Evolutionary conservation across 202 grass and related monocot species (phyloP).

Genomic region (Elaeis oleifera): DNA sequence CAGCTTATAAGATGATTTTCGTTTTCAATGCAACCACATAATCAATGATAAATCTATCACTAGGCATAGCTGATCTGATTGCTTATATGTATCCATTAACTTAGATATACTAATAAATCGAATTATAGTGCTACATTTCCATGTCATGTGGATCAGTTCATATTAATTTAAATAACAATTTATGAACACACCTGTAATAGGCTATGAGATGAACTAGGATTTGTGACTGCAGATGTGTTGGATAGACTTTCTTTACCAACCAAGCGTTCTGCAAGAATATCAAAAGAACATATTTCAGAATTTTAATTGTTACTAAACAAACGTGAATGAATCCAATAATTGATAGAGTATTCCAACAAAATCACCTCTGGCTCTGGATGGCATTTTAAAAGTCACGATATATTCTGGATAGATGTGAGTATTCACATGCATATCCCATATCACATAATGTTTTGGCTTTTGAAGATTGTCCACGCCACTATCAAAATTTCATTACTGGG

Average conservation of each 20-base stretch:
- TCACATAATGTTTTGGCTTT: constrained; percentile 84
- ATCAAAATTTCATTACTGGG: constrained; percentile 72
- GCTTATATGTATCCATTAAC: too few relatives aligned
- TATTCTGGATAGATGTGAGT: constrained; percentile 87
- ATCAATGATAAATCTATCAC: too few relatives aligned
- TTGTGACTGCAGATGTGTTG: constrained; percentile 55
- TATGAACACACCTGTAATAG: constrained; percentile 52
- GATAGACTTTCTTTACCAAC: constrained; percentile 43
- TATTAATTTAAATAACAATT: neutral
- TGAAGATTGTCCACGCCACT: constrained; percentile 88
- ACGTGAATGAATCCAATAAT: too few relatives aligned
- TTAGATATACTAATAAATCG: constrained; percentile 20
- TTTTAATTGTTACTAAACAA: neutral
- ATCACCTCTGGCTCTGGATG: constrained; percentile 71
- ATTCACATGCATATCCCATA: constrained; percentile 90
- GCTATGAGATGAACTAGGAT: constrained; percentile 43
- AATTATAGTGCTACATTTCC: constrained; percentile 27
- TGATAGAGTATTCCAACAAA: neutral
- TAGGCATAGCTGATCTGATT: too few relatives aligned
- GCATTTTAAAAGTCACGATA: constrained; percentile 70
- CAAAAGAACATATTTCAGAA: constrained; percentile 20
- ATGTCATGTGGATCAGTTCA: neutral
- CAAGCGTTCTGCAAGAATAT: constrained; percentile 51
- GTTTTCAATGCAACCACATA: too few relatives aligned
- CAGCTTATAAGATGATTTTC: too few relatives aligned